A percentile compares a stretch with the other conserved stretches of the same genome.
These are phyloP conservation scores for Niveomyces coronatus DNA, from an alignment of 2,329 filamentous ascomycete genomes.

Conservation along the genomic window DNA sequence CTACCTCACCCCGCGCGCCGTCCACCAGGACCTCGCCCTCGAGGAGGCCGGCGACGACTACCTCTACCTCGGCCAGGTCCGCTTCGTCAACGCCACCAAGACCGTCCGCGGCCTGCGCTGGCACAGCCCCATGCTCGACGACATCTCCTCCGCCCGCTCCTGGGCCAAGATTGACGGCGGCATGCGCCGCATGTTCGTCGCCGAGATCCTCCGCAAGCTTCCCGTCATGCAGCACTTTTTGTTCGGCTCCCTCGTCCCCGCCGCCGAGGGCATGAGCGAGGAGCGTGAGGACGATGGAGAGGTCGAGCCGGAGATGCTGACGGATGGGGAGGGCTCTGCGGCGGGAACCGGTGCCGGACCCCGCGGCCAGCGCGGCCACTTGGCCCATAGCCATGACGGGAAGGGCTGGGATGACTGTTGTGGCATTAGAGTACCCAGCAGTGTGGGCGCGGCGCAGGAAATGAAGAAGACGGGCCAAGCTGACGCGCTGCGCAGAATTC, in stretches of 20 bases:
- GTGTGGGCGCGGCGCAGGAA: constrained; percentile 81
- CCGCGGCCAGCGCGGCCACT: constrained; percentile 47
- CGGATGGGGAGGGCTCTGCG: no score
- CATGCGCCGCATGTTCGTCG: constrained; percentile 95
- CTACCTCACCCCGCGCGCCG: constrained; percentile 66
- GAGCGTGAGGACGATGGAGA: constrained; percentile 47
- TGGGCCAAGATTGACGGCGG: constrained; percentile 91
- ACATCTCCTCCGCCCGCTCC: constrained; percentile 80
- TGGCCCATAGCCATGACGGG: constrained; percentile 52
- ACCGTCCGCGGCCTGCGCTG: constrained; percentile 88
- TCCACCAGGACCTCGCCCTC: constrained; percentile 79
- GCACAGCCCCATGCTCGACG: constrained; percentile 97
- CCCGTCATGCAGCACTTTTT: constrained; percentile 99
- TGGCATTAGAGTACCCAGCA: constrained; percentile 93
- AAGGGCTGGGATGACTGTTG: constrained; percentile 91
- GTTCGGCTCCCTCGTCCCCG: constrained; percentile 77
- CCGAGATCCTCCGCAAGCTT: constrained; percentile 83
- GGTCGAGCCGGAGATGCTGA: no score
- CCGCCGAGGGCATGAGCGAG: constrained; percentile 69
- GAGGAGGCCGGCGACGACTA: constrained; percentile 80
- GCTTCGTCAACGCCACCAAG: constrained; percentile 93
- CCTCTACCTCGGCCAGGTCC: constrained; percentile 84
- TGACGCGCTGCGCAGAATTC: constrained; percentile 59
- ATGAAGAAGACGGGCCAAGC: constrained; percentile 62
- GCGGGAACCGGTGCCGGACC: constrained; percentile 35